These are phyloP conservation scores for Bruguiera hainesii DNA, from an alignment of 441 rosid genomes.

Conservation along the genomic window DNA sequence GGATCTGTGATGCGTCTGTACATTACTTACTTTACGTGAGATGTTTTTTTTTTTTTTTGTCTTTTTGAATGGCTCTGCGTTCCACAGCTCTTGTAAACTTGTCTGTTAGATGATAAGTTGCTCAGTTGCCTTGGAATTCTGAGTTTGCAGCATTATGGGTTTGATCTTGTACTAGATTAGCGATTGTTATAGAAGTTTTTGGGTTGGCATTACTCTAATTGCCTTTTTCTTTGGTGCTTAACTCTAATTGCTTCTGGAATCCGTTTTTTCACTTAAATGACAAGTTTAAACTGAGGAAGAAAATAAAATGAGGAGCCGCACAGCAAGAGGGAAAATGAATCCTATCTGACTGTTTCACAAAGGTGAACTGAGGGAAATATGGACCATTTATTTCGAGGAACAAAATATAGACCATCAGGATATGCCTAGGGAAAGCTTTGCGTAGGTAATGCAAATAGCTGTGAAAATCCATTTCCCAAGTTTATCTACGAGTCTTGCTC, in stretches of 20 bases:
- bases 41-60: constrained; percentile 14
- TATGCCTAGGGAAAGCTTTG: no score
- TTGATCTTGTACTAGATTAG: constrained; percentile 23
- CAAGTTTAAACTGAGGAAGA: not conserved
- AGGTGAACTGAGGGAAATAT: no score
- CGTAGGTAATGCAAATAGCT: no score
- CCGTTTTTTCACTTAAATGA: not conserved
- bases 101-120: constrained; percentile 16
- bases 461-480: no score
- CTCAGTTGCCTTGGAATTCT: constrained; percentile 15
- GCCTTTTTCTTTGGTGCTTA: not conserved
- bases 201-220: not conserved
- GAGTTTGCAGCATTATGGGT: constrained; percentile 2
- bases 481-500: no score
- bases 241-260: not conserved
- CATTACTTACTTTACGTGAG: constrained; percentile 18
- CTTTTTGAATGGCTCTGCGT: constrained; percentile 22
- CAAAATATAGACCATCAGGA: no score
- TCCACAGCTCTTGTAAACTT: constrained; percentile 21
- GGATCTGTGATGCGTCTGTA: constrained; percentile 55
- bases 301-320: not conserved
- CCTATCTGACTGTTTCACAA: no score
- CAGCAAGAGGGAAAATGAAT: no score
- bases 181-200: constrained; percentile 34
- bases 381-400: no score